Evolutionary conservation across 1,139 yeast species (phyloP), one percentile per base, ranked within the genome.

Genomic region (Groenewaldozyma auringiensis): DNA sequence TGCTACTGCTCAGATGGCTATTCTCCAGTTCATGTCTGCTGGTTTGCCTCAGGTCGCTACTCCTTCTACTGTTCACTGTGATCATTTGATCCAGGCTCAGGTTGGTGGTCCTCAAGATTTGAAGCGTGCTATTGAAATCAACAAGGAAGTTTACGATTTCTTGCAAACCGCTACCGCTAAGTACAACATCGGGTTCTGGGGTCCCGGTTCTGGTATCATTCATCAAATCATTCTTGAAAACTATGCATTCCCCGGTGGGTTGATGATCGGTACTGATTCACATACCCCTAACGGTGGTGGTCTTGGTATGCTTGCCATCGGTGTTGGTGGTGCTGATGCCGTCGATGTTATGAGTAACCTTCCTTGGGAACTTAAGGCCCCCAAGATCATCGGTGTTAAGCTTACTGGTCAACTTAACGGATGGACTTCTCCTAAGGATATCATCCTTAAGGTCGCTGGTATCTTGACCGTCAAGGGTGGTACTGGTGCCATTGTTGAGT

Each of bases 1-100:
- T 78, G 98, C 98, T 59, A 89, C 97, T 54, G 98, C 98, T 58
- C 98, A 92, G 75, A 92, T 92, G 98, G 97, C 97, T 57, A 86
- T 92, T 63, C 76, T 92, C 67, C 98, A 92, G 76, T 89, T 89
- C 72, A 89, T 89, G 96, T 83, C 95, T 58, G 96, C 96, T 57
- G 94, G 94, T 64, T 73, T 92, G 76, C 94, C 95, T 54, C 77
- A 78, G 61, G 96, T 88, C 49, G 95, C 95, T 54, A 88, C 95
- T 59, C 98, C 98, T 58, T 81, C 95, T 57, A 87, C 97, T 50
- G 96, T 92, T 53, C 98, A 92, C 76, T 92, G 98, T 80, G 98
- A 92, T 69, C 98, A 92, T 71, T 84, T 92, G 76, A 92, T 92
- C 69, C 96, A 88, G 75, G 98, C 96, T 58, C 96, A 89, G 74